Evolutionary conservation across 208 protist species (phyloP).

Genomic region (Acanthamoeba polyphaga): DNA sequence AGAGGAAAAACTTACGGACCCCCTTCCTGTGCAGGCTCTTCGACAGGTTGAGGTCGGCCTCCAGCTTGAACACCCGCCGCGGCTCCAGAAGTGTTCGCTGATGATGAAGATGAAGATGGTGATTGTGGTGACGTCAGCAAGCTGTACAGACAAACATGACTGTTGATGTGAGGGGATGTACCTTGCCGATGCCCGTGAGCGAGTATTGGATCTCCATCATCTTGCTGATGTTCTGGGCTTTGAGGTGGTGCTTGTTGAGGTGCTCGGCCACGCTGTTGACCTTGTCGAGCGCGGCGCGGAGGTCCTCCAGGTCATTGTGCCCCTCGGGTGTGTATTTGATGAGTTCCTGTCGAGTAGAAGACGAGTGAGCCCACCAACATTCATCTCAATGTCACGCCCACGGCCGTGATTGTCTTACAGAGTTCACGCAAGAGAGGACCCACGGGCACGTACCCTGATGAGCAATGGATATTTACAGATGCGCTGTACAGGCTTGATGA

Average conservation of each 20-base stretch:
- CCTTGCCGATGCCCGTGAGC: constrained; percentile 63
- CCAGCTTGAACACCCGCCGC: constrained; percentile 21
- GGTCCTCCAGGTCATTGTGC: constrained; percentile 9
- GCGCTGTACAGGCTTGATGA: constrained; percentile 75
- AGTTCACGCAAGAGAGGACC: neutral
- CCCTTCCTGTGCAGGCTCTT: constrained; percentile 59
- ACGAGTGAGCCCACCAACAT: neutral
- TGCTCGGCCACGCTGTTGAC: constrained; percentile 49
- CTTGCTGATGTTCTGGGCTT: constrained; percentile 61
- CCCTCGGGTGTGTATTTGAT: constrained; percentile 40
- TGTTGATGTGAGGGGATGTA: neutral
- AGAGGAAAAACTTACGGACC: constrained; percentile 19
- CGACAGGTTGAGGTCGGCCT: constrained; percentile 50
- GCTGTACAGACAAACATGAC: neutral
- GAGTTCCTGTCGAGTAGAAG: neutral
- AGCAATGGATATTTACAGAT: constrained; percentile 71
- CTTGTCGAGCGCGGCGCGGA: constrained; percentile 6
- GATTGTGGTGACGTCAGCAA: neutral
- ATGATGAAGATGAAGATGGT: no score
- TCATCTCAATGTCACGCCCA: no score
- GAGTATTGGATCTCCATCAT: constrained; percentile 73
- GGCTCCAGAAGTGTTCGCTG: constrained; percentile 42
- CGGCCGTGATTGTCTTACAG: no score
- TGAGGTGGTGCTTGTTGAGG: constrained; percentile 58
- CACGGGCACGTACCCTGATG: neutral